These are phyloP conservation scores for Saturnispora silvae DNA, from an alignment of 805 yeast species.

Conservation along the genomic window DNA sequence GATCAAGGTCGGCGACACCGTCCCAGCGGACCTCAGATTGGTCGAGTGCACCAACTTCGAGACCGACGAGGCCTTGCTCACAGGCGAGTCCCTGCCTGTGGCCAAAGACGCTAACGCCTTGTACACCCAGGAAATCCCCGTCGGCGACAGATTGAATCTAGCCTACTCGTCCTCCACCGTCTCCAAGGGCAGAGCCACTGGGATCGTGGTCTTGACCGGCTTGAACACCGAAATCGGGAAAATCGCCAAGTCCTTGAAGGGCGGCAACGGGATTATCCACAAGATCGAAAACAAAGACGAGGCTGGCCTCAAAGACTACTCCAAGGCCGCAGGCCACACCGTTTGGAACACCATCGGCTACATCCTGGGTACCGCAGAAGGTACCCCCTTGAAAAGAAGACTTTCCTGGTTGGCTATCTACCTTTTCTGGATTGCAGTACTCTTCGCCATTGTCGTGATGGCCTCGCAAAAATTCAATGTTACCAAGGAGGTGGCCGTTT, in stretches of 20 bases:
- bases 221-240: conserved; percentile 63
- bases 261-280: conserved; percentile 30
- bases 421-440: conserved; percentile 66
- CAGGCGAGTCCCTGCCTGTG: conserved; percentile 84
- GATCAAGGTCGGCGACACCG: conserved; percentile 60
- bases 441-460: conserved; percentile 81
- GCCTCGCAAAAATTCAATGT: conserved; percentile 69
- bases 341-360: conserved; percentile 48
- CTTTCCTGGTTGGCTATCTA: conserved; percentile 67
- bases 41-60: conserved; percentile 52
- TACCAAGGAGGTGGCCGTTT: conserved; percentile 72
- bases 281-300: conserved; percentile 33
- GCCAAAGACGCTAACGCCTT: conserved; percentile 37
- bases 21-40: conserved; percentile 65
- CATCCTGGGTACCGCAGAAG: conserved; percentile 63
- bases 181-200: conserved; percentile 65
- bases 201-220: conserved; percentile 61
- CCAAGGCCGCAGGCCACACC: conserved; percentile 38
- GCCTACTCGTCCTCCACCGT: conserved; percentile 61
- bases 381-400: conserved; percentile 74
- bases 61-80: conserved; percentile 76
- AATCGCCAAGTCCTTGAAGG: conserved; percentile 51
- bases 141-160: conserved; percentile 68
- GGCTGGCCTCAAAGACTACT: conserved; percentile 36
- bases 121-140: conserved; percentile 37